Conservation (phyloP, 345 rosid species). For the Punica granatum region DNA sequence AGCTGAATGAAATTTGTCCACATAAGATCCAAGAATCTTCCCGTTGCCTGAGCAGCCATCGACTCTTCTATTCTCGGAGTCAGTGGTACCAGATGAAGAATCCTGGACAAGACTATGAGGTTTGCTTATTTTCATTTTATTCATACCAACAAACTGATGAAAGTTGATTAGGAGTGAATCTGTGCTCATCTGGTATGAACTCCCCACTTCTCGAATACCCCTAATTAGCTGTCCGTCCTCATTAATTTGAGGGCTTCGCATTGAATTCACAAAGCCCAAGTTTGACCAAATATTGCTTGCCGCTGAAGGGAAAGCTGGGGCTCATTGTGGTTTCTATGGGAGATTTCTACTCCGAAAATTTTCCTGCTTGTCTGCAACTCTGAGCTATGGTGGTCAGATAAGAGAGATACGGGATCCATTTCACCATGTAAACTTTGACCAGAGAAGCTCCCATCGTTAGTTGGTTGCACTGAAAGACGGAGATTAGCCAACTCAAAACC, state of each 20-base stretch:
- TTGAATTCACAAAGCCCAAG: not conserved
- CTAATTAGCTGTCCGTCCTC: not conserved
- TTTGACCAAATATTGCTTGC: too few relatives aligned
- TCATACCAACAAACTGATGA: slow-evolving; percentile 20
- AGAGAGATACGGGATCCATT: not conserved
- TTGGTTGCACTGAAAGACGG: not conserved
- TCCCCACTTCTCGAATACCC: slow-evolving; percentile 17
- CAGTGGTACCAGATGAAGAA: slow-evolving; percentile 22
- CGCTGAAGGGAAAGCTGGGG: not conserved
- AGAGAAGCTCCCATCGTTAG: not conserved
- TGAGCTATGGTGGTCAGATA: not conserved
- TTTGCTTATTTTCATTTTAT: slow-evolving; percentile 22
- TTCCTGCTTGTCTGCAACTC: not conserved
- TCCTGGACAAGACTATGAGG: slow-evolving; percentile 25
- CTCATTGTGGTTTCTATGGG: not conserved
- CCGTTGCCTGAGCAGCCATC: slow-evolving; percentile 10
- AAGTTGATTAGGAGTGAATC: slow-evolving; percentile 23
- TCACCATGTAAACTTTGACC: not conserved
- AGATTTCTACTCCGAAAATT: slow-evolving; percentile 6
- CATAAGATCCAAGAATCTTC: not conserved
- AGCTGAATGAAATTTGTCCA: not conserved
- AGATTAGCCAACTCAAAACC: not conserved
- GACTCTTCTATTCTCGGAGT: slow-evolving; percentile 24
- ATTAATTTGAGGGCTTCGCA: not conserved
- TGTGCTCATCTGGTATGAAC: slow-evolving; percentile 27